A percentile compares a stretch with the other conserved stretches of the same genome.
Evolutionary conservation across 2,329 filamentous ascomycete genomes (phyloP).

Genomic region (Monascus ruber): DNA sequence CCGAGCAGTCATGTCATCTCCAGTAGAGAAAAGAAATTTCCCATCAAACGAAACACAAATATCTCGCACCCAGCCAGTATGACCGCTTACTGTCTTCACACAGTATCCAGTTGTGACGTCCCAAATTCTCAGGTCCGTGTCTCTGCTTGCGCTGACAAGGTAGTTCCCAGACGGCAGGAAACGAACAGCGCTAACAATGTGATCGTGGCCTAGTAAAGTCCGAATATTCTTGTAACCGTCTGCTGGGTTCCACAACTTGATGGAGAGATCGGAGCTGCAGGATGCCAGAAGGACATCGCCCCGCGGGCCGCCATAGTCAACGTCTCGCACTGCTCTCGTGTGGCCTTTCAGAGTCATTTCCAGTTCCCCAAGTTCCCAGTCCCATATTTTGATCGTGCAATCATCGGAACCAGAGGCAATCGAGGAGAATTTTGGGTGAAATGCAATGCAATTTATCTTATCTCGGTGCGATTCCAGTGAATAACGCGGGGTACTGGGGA

Average conservation of each 20-base stretch:
- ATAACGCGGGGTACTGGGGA: slow-evolving; percentile 73
- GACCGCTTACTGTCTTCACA: slow-evolving; percentile 76
- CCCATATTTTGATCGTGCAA: slow-evolving; percentile 92
- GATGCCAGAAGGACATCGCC: slow-evolving; percentile 69
- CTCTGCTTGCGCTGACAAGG: slow-evolving; percentile 73
- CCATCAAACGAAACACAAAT: slow-evolving; percentile 75
- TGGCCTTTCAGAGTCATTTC: slow-evolving; percentile 87
- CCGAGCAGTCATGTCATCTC: slow-evolving; percentile 69
- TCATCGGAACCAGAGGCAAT: slow-evolving; percentile 86
- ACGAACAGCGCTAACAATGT: slow-evolving; percentile 77
- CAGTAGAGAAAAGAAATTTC: slow-evolving; percentile 68
- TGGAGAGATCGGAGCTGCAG: slow-evolving; percentile 80
- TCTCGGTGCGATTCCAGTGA: slow-evolving; percentile 71
- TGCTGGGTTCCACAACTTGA: slow-evolving; percentile 87
- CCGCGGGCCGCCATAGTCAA: slow-evolving; percentile 80
- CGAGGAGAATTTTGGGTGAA: slow-evolving; percentile 84
- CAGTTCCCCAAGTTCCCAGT: slow-evolving; percentile 86
- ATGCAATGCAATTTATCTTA: slow-evolving; percentile 77
- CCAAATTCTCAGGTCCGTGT: slow-evolving; percentile 80
- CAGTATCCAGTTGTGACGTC: slow-evolving; percentile 89
- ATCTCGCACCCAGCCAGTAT: slow-evolving; percentile 84
- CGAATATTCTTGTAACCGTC: slow-evolving; percentile 94
- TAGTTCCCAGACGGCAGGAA: slow-evolving; percentile 83
- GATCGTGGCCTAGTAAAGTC: slow-evolving; percentile 82
- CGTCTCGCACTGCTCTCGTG: slow-evolving; percentile 74